Base-by-base conservation (phyloP, 768 basidiomycete species). In the Leccinum incarnatum region DNA sequence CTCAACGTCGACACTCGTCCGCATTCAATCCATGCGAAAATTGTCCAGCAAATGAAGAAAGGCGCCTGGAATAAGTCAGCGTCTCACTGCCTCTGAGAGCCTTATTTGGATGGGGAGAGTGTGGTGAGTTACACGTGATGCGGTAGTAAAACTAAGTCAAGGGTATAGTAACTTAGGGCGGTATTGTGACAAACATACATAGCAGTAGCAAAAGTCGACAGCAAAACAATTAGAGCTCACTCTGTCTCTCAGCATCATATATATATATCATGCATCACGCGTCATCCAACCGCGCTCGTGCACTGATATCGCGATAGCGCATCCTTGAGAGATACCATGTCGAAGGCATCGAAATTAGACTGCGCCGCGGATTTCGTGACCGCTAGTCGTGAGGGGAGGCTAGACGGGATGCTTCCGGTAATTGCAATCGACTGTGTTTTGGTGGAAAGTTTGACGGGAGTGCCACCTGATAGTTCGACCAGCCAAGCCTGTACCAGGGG, bases 401-500 rank as follows among this genome's bases (percentile, higher is more conserved):
- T 51, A 30, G 62, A 54, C 29, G 51, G 42, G 4, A 48, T 30
- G n/a, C 27, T 32, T 4, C 60, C 32, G 12, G 51, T 55, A 50
- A 56, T 66, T 19, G 52, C 45, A 14, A 56, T 23, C 5, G 62
- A 62, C 12, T 60, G 60, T 32, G 27, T 52, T 51, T 68, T 73
- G 9, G 51, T 9, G 21, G 52, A 21, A 30, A 25, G 54, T 42
- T 57, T 71, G 51, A 55, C 32, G 11, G 57, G 29, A 51, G 49
- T 32, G 5, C 62, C 58, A 50, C 70, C 61, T 37, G 62, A 70
- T 21, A 68, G 71, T 54, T 73, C 71, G 19, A 67, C 60, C 45
- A 74, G 60, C 78, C 78, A 79, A 36, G 75, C 74, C 25, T 65
- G 65, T n/a, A 80, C 71, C 32, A 75, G 57, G n/a, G 76, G 76